Conservation (phyloP, 148 eudicot species). For the Silene uniflora region DNA sequence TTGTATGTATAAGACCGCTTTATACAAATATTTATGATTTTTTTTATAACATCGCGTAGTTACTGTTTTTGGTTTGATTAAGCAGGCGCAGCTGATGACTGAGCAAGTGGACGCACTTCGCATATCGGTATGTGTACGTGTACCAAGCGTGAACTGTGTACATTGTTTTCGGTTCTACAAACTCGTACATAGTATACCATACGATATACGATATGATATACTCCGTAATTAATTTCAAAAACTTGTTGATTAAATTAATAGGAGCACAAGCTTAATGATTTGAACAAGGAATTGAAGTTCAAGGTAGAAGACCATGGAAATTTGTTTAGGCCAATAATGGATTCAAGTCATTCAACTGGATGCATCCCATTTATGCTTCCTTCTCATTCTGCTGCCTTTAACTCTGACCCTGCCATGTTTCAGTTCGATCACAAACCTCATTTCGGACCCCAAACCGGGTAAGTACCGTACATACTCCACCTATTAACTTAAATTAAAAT, state of each 20-base stretch:
- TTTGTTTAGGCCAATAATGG: slow-evolving; percentile 18
- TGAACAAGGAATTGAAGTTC: slow-evolving; percentile 75
- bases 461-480: background rate
- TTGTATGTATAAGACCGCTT: too few relatives aligned
- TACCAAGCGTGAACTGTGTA: too few relatives aligned
- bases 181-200: too few relatives aligned
- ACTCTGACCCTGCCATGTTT: slow-evolving; percentile 22
- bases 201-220: too few relatives aligned
- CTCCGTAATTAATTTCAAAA: background rate
- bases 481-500: too few relatives aligned
- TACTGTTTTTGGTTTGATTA: background rate
- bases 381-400: slow-evolving; percentile 32
- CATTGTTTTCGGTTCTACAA: background rate
- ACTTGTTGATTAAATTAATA: slow-evolving; percentile 21
- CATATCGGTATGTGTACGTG: slow-evolving; percentile 61
- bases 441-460: slow-evolving; percentile 70
- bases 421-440: slow-evolving; percentile 47
- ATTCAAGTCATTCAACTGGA: slow-evolving; percentile 19
- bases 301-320: slow-evolving; percentile 62
- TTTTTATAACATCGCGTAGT: too few relatives aligned
- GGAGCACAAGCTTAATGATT: slow-evolving; percentile 85
- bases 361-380: slow-evolving; percentile 35
- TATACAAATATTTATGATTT: too few relatives aligned
- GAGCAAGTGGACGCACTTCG: slow-evolving; percentile 90
- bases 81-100: slow-evolving; percentile 67